Evolutionary conservation across 139 green algal species (phyloP).

Genomic region (Pycnococcus provasolii): DNA sequence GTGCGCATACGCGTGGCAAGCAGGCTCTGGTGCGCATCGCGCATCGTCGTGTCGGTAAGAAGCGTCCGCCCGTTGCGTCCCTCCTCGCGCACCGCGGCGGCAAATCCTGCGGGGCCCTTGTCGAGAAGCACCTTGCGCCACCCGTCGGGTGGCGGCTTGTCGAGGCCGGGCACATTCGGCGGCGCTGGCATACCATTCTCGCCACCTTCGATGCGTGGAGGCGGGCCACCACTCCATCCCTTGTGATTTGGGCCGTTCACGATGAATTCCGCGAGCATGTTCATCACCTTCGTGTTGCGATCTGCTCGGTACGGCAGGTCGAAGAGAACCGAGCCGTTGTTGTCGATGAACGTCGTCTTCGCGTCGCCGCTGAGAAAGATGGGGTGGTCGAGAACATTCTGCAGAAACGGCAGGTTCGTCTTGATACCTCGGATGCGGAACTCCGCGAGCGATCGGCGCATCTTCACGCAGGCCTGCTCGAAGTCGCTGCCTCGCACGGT

Average conservation of each 20-base stretch:
- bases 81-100: conserved; percentile 66
- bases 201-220: too few relatives aligned
- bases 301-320: conserved; percentile 20
- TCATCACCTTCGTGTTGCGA: conserved; percentile 36
- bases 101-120: conserved; percentile 71
- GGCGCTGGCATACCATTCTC: too few relatives aligned
- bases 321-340: conserved; percentile 58
- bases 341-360: conserved; percentile 72
- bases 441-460: conserved; percentile 73
- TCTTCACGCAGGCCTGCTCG: conserved; percentile 64
- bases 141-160: conserved; percentile 18
- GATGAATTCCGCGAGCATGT: conserved; percentile 65
- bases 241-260: conserved; percentile 69
- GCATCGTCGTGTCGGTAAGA: conserved; percentile 84
- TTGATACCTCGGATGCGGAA: conserved; percentile 87
- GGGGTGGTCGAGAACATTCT: conserved; percentile 74
- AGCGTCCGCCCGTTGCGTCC: conserved; percentile 51
- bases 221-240: too few relatives aligned
- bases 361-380: conserved; percentile 62
- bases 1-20: conserved; percentile 78
- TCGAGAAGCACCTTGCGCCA: conserved; percentile 61
- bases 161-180: conserved; percentile 9
- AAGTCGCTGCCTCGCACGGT: conserved; percentile 62
- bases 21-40: conserved; percentile 82
- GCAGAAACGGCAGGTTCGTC: conserved; percentile 85